Evolutionary conservation across 169 alveolate genomes (phyloP), one percentile per base, ranked within the genome.

Genomic region (Eimeria acervulina): DNA sequence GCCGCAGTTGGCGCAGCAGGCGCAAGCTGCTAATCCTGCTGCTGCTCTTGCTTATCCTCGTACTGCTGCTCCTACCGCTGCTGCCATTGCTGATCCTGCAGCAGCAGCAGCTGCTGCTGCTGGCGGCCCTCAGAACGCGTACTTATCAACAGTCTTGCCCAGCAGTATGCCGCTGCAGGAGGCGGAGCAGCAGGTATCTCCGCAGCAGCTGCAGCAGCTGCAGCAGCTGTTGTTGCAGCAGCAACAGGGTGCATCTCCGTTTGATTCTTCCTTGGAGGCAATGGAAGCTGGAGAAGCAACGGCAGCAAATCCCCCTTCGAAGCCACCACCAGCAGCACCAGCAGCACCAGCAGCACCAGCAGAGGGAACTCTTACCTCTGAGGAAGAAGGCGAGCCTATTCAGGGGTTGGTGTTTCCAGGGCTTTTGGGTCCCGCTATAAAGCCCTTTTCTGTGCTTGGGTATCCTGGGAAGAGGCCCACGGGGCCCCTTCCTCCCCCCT

Each of bases 401-500:
- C 66, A 78, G 33, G 89, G 89, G 31, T 38, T 40, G 52, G 36
- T 78, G 36, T 78, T 38, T 31, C 89, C 89, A 17, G 89, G 89
- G n/a, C 1, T 78, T 8, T 13, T 1, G 26, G 23, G 13, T 23
- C 59, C 84, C 15, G 17, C 42, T 33, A 21, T 44, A 23, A 78
- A 78, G 40, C 89, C 89, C 5, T 21, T 78, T 33, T 31, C 55
- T 15, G 59, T 38, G 10, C 33, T 74, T 33, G 52, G 52, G 40
- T 15, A 38, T 44, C 66, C 55, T 15, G 63, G 31, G 15, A 78
- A 59, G 44, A 19, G 61, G 68, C 89, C 89, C 33, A 13, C 44
- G 21, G 89, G 89, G 40, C 89, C 89, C 26, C 89, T 78, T n/a
- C 66, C 66, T 21, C 89, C 89, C 8, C 40, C 89, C 61, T 40